Percentiles rank a stretch among this genome's conserved stretches.
These are phyloP conservation scores for Chenopodium quinoa DNA, from an alignment of 148 eudicot species.

Conservation along the genomic window DNA sequence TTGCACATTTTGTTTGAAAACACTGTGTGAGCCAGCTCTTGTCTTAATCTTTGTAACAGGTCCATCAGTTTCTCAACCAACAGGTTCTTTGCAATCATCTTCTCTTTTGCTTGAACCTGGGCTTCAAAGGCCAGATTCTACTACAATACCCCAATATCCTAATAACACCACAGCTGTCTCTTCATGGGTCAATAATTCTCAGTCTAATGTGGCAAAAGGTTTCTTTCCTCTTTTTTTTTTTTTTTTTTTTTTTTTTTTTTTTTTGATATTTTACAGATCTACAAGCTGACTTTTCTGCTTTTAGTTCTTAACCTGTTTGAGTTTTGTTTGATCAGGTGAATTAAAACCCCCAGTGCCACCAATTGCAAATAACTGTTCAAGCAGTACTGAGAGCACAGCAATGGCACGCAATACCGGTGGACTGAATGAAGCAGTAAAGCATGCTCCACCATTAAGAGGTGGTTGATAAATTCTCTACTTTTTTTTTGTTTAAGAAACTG, in stretches of 20 bases:
- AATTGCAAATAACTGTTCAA: constrained; percentile 49
- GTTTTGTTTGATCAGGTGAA: constrained; percentile 42
- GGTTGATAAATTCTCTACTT: not conserved
- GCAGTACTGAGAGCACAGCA: constrained; percentile 69
- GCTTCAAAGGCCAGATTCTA: constrained; percentile 42
- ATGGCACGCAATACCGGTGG: constrained; percentile 47
- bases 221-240: not conserved
- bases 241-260: not conserved
- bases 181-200: constrained; percentile 48
- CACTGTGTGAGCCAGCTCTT: constrained; percentile 14
- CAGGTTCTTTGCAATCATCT: constrained; percentile 37
- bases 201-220: constrained; percentile 51
- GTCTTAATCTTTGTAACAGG: constrained; percentile 29
- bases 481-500: not conserved
- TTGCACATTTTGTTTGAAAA: constrained; percentile 4
- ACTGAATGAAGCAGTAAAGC: constrained; percentile 48
- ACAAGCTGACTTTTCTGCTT: constrained; percentile 6
- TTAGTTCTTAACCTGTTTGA: not conserved
- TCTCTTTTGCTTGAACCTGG: constrained; percentile 47
- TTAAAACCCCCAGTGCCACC: constrained; percentile 36
- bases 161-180: constrained; percentile 41
- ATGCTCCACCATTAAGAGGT: constrained; percentile 62
- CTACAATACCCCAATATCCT: constrained; percentile 36
- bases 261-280: not conserved
- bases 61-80: constrained; percentile 42